Evolutionary conservation across 139 green algal species (phyloP), one percentile per base, ranked within the genome.

Genomic region (Volvox reticuliferus): DNA sequence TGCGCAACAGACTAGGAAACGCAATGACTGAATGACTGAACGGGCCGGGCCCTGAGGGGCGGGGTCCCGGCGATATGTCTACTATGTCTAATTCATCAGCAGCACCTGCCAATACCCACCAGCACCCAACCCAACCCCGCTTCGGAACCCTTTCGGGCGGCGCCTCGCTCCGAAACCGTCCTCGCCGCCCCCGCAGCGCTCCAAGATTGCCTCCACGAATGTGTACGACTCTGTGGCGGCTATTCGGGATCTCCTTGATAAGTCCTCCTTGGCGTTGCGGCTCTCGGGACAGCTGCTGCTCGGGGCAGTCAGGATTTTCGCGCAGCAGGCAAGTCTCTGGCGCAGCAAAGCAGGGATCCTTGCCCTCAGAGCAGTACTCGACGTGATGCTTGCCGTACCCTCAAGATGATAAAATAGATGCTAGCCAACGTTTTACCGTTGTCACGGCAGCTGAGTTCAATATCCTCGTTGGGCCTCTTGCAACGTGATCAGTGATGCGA

Each of bases 211-310:
- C 61, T 62, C 61, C 30, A 36, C 81, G 2, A n/a, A 62, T 28
- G 61, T 87, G 81, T 28, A 6, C 36, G 24, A 16, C 2, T 87
- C 81, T 1, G 81, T 87, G 61, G n/a, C n/a, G 30, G 61, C 21
- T 0, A 77, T 87, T 33, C 81, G 81, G 30, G 9, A 33, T 2
- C n/a, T 87, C 0, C 24, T 76, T 32, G 81, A 87, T 19, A 61
- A 20, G n/a, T 55, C 81, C 17, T 62, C 62, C 26, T 28, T 91
- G 87, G 87, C 76, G 30, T 61, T 91, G 55, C n/a, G 87, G 55
- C 75, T 91, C 19, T 32, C 16, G 12, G 78, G 87, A 24, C 87
- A 91, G 75, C 87, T 91, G 87, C 75, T 91, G 76, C 75, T 91
- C 50, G 87, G 87, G 13, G 65, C 78, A 3, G 76, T 77, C 32